A percentile compares a stretch with the other conserved stretches of the same genome.
These are phyloP conservation scores for Coccomyxa sp. DNA, from an alignment of 139 green algal genomes.

Conservation along the genomic window DNA sequence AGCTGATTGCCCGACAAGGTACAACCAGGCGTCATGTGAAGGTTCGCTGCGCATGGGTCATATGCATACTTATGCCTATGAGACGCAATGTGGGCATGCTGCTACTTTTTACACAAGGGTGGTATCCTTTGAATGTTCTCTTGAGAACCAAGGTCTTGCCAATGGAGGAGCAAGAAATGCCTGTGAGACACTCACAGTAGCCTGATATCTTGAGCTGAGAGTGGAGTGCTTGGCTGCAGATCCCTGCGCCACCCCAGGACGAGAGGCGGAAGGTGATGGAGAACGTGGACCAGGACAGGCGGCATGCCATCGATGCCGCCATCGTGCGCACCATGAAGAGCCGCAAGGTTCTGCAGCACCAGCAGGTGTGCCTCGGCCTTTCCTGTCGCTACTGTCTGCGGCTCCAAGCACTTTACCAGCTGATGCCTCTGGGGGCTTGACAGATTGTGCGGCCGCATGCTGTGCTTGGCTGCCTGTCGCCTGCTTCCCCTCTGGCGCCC, in stretches of 20 bases:
- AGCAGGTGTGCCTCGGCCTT: slow-evolving; percentile 23
- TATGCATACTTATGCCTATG: no score
- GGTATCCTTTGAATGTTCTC: no score
- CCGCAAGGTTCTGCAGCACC: slow-evolving; percentile 74
- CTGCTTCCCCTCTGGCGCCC: not conserved
- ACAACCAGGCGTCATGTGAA: no score
- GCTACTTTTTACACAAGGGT: no score
- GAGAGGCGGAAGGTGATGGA: slow-evolving; percentile 93
- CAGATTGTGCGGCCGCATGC: not conserved
- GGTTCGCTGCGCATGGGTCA: not conserved
- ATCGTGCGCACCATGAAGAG: slow-evolving; percentile 51
- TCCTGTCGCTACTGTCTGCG: not conserved
- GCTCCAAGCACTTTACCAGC: not conserved
- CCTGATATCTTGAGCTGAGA: no score
- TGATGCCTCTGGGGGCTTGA: not conserved
- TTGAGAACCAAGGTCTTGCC: no score
- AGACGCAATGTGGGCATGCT: no score
- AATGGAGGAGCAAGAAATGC: no score
- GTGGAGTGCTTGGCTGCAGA: slow-evolving; percentile 26
- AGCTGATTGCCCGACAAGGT: not conserved
- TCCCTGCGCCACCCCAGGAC: slow-evolving; percentile 76
- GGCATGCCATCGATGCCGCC: slow-evolving; percentile 55
- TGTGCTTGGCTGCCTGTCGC: not conserved
- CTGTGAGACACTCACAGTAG: no score
- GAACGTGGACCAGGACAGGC: slow-evolving; percentile 91